Evolutionary conservation across 306 rosid species (phyloP).

Genomic region (Urtica urens): DNA sequence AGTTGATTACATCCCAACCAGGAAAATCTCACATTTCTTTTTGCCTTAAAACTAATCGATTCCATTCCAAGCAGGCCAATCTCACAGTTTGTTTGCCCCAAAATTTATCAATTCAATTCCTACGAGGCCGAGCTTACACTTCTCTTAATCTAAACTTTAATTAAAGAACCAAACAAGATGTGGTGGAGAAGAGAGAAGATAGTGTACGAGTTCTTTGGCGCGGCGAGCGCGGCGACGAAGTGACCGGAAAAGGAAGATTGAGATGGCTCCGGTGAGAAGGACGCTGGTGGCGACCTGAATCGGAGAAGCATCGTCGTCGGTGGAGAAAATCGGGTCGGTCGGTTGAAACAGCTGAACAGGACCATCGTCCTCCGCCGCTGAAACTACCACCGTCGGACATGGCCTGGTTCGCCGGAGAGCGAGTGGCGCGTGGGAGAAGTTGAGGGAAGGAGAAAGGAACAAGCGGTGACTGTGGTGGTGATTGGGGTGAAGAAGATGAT

Average conservation of each 20-base stretch:
- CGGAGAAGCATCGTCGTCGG: conserved; percentile 62
- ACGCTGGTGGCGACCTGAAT: conserved; percentile 77
- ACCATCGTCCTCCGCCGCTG: conserved; percentile 34
- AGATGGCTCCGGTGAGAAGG: conserved; percentile 78
- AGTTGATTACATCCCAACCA: too few species aligned
- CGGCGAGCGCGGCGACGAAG: conserved; percentile 86
- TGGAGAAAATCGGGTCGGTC: conserved; percentile 52
- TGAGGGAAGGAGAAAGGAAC: conserved; percentile 19
- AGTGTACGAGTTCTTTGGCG: conserved; percentile 58
- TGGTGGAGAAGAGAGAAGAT: too few species aligned
- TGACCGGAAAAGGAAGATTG: conserved; percentile 75
- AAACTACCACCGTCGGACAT: neutral
- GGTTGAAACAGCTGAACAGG: conserved; percentile 53
- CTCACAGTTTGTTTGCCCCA: too few species aligned
- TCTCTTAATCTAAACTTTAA: too few species aligned
- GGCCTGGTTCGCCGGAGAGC: conserved; percentile 6
- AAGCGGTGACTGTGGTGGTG: conserved; percentile 8
- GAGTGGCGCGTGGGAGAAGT: conserved; percentile 29
- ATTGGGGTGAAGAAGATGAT: conserved; percentile 7
- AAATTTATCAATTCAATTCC: too few species aligned
- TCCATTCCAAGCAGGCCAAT: too few species aligned
- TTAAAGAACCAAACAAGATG: too few species aligned
- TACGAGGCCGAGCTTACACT: too few species aligned
- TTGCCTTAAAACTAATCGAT: too few species aligned
- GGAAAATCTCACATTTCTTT: too few species aligned